Percentiles rank a stretch among this genome's conserved stretches.
Conservation (phyloP, 164 flowering plant species). For the Tetracentron sinense region DNA sequence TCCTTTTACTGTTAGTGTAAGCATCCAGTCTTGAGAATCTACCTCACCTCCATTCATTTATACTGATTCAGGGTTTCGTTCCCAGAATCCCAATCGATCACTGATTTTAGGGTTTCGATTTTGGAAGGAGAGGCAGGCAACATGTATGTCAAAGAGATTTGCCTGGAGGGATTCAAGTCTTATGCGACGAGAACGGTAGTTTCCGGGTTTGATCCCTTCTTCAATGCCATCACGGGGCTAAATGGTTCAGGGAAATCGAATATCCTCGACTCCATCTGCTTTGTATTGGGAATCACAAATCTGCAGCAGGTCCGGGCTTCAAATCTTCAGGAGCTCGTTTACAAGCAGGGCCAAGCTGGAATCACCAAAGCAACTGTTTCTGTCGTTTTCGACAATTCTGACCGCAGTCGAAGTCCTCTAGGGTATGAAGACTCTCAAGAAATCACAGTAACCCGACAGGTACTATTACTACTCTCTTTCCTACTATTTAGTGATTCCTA, state of each 20-base stretch:
- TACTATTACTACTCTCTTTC: slow-evolving; percentile 9
- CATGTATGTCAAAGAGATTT: slow-evolving; percentile 84
- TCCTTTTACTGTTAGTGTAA: no score
- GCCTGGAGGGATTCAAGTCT: slow-evolving; percentile 96
- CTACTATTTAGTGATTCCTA: neutral
- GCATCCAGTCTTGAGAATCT: no score
- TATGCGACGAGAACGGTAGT: slow-evolving; percentile 95
- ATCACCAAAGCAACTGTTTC: slow-evolving; percentile 99
- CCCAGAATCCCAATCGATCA: neutral
- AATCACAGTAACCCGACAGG: slow-evolving; percentile 98
- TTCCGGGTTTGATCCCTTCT: slow-evolving; percentile 86
- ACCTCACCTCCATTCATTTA: neutral
- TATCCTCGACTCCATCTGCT: slow-evolving; percentile 94
- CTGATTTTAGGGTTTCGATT: slow-evolving; percentile 11
- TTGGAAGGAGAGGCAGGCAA: neutral
- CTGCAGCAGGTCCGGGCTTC: slow-evolving; percentile 97
- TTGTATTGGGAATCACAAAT: slow-evolving; percentile 92
- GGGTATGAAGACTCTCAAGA: slow-evolving; percentile 88
- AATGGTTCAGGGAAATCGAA: slow-evolving; percentile 98
- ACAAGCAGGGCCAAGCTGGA: slow-evolving; percentile 99
- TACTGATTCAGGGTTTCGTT: neutral
- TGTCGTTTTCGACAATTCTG: slow-evolving; percentile 78
- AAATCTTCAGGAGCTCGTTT: slow-evolving; percentile 96
- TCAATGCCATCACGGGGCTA: slow-evolving; percentile 95
- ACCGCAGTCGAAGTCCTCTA: slow-evolving; percentile 77